These are phyloP conservation scores for Toxoplasma gondii DNA, from an alignment of 169 alveolate genomes.

Conservation along the genomic window DNA sequence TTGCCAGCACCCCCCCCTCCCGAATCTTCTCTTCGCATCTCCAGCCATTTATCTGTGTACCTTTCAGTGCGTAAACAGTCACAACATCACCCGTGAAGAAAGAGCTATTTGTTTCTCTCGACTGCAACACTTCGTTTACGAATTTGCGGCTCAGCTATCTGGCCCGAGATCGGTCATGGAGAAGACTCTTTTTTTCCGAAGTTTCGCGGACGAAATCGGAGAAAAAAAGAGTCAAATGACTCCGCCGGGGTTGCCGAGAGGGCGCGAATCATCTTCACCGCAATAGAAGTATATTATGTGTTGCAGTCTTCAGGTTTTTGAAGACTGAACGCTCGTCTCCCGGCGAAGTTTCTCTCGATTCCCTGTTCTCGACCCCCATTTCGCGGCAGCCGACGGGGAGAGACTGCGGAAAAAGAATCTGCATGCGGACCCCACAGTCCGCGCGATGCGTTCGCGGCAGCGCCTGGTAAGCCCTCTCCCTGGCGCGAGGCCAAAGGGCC, in stretches of 20 bases:
- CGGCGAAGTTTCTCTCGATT: background rate
- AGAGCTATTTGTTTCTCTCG: background rate
- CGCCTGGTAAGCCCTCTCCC: too few species aligned
- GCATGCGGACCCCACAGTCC: too few species aligned
- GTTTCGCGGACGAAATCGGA: background rate
- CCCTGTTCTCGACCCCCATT: background rate
- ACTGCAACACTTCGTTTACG: background rate
- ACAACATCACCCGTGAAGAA: too few species aligned
- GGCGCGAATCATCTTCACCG: constrained; percentile 43
- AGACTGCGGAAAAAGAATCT: too few species aligned
- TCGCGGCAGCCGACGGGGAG: background rate
- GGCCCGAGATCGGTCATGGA: background rate
- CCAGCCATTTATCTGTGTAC: too few species aligned
- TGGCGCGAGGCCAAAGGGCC: too few species aligned
- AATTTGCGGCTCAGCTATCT: constrained; percentile 61
- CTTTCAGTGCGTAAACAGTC: too few species aligned
- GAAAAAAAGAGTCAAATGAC: background rate
- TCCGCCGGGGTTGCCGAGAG: background rate
- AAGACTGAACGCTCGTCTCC: constrained; percentile 10
- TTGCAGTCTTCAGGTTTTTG: constrained; percentile 66
- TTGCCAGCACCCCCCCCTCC: too few species aligned
- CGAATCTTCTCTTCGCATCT: too few species aligned
- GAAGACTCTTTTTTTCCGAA: background rate
- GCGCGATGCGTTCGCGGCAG: too few species aligned
- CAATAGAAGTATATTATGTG: constrained; percentile 64